Percentiles rank a stretch among this genome's conserved stretches.
Conservation (phyloP, 352 stramenopile genomes). For the Phytophthora agathidicida region DNA sequence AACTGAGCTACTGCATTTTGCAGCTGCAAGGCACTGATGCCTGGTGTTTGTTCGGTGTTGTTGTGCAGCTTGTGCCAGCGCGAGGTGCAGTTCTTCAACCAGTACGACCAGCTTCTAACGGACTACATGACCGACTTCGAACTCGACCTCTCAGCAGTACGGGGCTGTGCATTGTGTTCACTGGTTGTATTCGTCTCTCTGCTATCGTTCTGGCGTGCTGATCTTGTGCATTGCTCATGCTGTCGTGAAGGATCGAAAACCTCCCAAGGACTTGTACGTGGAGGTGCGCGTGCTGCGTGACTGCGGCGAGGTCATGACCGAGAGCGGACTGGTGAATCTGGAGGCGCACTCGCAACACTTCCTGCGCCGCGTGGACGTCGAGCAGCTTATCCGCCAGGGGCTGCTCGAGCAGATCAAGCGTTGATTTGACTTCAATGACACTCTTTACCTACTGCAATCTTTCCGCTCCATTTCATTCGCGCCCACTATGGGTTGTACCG, state of each 20-base stretch:
- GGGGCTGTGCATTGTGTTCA: background rate
- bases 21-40: background rate
- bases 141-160: conserved; percentile 84
- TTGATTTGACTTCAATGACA: conserved; percentile 22
- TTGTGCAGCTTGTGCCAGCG: conserved; percentile 70
- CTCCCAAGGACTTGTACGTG: conserved; percentile 91
- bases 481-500: conserved; percentile 13
- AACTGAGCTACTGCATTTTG: background rate
- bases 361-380: conserved; percentile 85
- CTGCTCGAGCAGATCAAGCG: conserved; percentile 88
- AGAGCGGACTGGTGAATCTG: conserved; percentile 89
- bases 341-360: conserved; percentile 90
- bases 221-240: conserved; percentile 2
- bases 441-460: conserved; percentile 16
- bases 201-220: conserved; percentile 7
- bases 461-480: conserved; percentile 28
- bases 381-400: conserved; percentile 85
- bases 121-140: conserved; percentile 91
- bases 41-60: background rate
- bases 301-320: conserved; percentile 92
- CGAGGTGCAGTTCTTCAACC: conserved; percentile 91
- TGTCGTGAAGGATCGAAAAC: conserved; percentile 70
- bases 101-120: conserved; percentile 91
- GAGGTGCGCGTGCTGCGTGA: conserved; percentile 90
- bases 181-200: background rate